phyloP scores from a whole-genome alignment of 257 asterid species.

The Scutellaria barbata region DNA sequence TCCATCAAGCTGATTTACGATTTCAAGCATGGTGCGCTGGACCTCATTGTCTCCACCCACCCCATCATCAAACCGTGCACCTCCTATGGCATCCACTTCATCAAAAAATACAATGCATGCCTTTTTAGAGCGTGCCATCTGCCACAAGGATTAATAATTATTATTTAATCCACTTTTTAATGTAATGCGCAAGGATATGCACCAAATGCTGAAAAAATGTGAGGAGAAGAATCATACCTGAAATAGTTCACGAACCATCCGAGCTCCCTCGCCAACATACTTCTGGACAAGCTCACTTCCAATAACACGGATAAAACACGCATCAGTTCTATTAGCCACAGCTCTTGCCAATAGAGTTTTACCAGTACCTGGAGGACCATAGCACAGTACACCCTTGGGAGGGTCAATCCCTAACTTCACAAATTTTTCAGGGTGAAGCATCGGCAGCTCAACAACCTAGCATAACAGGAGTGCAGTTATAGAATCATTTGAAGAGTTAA shows the following conservation, averaged over 20 bases:
- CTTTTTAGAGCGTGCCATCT: slow-evolving; percentile 99
- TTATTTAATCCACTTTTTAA: no score
- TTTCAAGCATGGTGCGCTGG: slow-evolving; percentile 98
- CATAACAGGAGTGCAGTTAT: background rate
- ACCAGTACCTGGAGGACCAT: slow-evolving; percentile 99
- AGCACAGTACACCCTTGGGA: slow-evolving; percentile 97
- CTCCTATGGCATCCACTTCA: slow-evolving; percentile 98
- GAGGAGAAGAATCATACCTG: slow-evolving; percentile 57
- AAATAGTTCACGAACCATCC: slow-evolving; percentile 98
- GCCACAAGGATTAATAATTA: slow-evolving; percentile 10
- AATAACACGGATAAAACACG: slow-evolving; percentile 95
- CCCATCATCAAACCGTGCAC: slow-evolving; percentile 97
- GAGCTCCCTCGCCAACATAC: slow-evolving; percentile 99
- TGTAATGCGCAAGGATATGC: no score
- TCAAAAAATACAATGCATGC: slow-evolving; percentile 98
- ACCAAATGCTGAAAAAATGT: background rate
- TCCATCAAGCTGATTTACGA: slow-evolving; percentile 97
- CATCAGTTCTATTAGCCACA: slow-evolving; percentile 97
- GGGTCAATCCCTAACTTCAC: slow-evolving; percentile 98
- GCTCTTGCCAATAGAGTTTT: slow-evolving; percentile 96
- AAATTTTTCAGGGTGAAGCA: slow-evolving; percentile 98
- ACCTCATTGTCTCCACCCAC: slow-evolving; percentile 99
- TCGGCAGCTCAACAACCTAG: slow-evolving; percentile 95
- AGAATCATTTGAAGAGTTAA: no score
- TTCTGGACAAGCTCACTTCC: slow-evolving; percentile 99